Evolutionary conservation across 2,329 filamentous ascomycete genomes (phyloP), one percentile per base, ranked within the genome.

Genomic region (Pestalotiopsis sp.): DNA sequence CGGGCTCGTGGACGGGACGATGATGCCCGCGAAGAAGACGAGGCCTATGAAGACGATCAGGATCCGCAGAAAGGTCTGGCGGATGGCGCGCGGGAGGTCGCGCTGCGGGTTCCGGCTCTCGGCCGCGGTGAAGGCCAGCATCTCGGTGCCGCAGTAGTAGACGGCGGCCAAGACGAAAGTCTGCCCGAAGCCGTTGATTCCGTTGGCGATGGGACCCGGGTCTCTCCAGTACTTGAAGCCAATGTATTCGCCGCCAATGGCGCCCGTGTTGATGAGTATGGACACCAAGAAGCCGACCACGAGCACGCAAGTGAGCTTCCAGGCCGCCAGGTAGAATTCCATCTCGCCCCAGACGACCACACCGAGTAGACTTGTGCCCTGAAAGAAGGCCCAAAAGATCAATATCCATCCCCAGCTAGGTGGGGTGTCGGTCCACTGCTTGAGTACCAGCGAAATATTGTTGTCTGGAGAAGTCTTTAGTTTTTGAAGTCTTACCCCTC

Each of bases 321-420:
- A 78, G 4, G 72, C 73, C 1, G 77, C 75, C 12, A 78, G 73
- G 69, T 73, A 78, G 65, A 77, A 77, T 68, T 78, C 75, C 76
- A 78, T 78, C 68, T 78, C 76, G 2, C 76, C 76, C 57, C 77
- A 78, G 17, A 77, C 70, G 6, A 76, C 75, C 6, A 77, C 70
- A 3, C 76, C 76, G 1, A 78, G 70, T 2, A 83, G 77, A 0
- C 79, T 82, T 6, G 84, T 73, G 3, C 70, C 73, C 66, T 83
- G 78, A 67, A 83, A 85, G 9, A 83, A 72, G 4, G 78, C 77
- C 81, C 81, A 85, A 71, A 81, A 84, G 6, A 85, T 80, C 6
- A 85, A 69, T 23, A 84, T 82, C 82, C 83, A 85, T 3, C 75
- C 83, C 73, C 81, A 85, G 61, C 52, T 41, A 4, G 83, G 83